Conservation (phyloP, 1,284 basidiomycete species). For the Pyrrhoderma lamaoense region DNA sequence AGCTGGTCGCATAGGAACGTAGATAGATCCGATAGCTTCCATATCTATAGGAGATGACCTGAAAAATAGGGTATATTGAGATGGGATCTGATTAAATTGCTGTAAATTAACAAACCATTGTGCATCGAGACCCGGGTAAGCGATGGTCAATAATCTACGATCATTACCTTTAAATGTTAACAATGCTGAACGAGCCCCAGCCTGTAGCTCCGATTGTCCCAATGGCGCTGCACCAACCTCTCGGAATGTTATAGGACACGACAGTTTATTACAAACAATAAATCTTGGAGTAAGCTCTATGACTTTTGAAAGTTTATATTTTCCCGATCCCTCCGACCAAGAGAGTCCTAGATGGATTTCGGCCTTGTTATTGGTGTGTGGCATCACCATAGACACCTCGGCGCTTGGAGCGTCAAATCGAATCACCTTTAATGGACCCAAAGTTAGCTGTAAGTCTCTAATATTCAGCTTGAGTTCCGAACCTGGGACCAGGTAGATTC, state of each 20-base stretch:
- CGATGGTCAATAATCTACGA: slow-evolving; percentile 74
- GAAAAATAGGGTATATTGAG: not conserved
- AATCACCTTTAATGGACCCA: slow-evolving; percentile 57
- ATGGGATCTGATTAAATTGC: not conserved
- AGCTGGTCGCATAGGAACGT: slow-evolving; percentile 60
- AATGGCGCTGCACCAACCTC: slow-evolving; percentile 75
- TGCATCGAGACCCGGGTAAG: slow-evolving; percentile 78
- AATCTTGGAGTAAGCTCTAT: slow-evolving; percentile 91
- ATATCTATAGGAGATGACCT: slow-evolving; percentile 94
- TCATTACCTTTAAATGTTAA: slow-evolving; percentile 61
- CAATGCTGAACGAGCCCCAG: slow-evolving; percentile 68
- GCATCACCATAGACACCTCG: slow-evolving; percentile 78
- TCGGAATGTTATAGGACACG: slow-evolving; percentile 69
- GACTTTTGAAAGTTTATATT: slow-evolving; percentile 95
- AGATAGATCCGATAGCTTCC: slow-evolving; percentile 82
- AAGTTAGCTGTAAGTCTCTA: not conserved
- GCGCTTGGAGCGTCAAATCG: slow-evolving; percentile 90
- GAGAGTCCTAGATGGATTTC: slow-evolving; percentile 87
- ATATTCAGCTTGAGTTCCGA: slow-evolving; percentile 12
- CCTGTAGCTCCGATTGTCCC: slow-evolving; percentile 54
- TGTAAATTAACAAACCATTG: slow-evolving; percentile 72
- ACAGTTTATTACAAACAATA: slow-evolving; percentile 79
- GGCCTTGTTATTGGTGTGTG: slow-evolving; percentile 58
- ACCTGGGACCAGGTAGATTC: slow-evolving; percentile 91
- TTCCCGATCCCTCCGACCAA: slow-evolving; percentile 89